Percentiles rank a stretch among this genome's conserved stretches.
These are phyloP conservation scores for Betula pendula DNA, from an alignment of 306 rosid genomes.

Conservation along the genomic window DNA sequence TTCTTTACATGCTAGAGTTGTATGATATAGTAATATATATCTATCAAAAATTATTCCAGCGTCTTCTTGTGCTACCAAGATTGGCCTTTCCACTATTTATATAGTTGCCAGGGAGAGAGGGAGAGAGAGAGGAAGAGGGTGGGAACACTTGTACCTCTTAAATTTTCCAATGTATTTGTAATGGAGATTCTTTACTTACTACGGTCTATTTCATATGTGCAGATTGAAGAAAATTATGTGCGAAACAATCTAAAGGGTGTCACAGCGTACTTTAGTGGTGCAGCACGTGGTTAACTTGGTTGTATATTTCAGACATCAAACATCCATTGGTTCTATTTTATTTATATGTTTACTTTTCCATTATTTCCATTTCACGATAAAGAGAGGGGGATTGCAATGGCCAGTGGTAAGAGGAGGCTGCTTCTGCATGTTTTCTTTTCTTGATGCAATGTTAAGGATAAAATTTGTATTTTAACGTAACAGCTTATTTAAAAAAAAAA, in stretches of 20 bases:
- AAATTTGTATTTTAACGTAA: too few species aligned
- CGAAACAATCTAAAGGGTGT: constrained; percentile 27
- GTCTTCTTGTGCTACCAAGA: background rate
- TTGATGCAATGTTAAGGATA: too few species aligned
- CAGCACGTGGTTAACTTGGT: constrained; percentile 6
- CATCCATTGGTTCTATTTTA: too few species aligned
- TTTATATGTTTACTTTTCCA: background rate
- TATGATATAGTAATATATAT: background rate
- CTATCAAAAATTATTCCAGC: background rate
- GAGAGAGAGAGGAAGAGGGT: too few species aligned
- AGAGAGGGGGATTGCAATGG: background rate
- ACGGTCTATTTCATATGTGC: constrained; percentile 5
- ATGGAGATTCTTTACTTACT: constrained; percentile 5
- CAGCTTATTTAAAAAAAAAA: too few species aligned
- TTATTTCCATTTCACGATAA: background rate
- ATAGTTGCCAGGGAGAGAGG: too few species aligned
- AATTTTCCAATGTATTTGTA: background rate
- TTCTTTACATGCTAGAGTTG: background rate
- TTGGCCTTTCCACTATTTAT: background rate
- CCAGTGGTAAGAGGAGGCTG: background rate
- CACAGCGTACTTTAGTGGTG: constrained; percentile 34
- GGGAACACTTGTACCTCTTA: background rate
- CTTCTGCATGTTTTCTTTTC: background rate
- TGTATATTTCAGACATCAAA: background rate
- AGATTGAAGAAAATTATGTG: constrained; percentile 38